Evolutionary conservation across 768 basidiomycete species (phyloP).

Genomic region (Lepiota brunneoincarnata): DNA sequence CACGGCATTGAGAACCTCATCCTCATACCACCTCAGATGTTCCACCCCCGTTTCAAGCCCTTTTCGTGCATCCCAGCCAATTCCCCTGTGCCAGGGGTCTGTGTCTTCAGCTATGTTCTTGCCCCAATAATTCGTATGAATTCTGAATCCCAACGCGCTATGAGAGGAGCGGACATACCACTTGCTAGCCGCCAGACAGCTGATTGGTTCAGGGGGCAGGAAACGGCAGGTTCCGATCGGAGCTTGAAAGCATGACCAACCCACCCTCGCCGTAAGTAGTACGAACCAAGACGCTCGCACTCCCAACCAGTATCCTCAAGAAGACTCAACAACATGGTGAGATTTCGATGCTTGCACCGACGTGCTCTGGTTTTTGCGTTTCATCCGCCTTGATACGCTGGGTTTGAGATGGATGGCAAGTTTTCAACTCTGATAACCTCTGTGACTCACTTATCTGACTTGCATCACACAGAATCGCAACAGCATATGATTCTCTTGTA

Average conservation of each 20-base stretch:
- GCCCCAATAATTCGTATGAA: no score
- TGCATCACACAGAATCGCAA: slow-evolving; percentile 20
- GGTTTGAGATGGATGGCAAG: slow-evolving; percentile 53
- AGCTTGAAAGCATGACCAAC: neutral
- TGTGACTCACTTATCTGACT: slow-evolving; percentile 1
- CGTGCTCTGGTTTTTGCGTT: slow-evolving; percentile 38
- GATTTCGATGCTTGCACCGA: slow-evolving; percentile 26
- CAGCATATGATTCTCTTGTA: slow-evolving; percentile 15
- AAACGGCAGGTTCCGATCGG: neutral
- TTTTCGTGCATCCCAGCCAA: no score
- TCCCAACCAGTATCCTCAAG: slow-evolving; percentile 34
- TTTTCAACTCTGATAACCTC: slow-evolving; percentile 33
- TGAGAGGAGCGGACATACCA: neutral
- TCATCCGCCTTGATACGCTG: slow-evolving; percentile 27
- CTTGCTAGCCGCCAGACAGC: no score
- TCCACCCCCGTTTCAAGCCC: no score
- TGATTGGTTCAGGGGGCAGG: neutral
- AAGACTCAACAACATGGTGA: slow-evolving; percentile 51
- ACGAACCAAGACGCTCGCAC: neutral
- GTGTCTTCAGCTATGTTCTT: no score
- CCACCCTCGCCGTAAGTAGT: neutral
- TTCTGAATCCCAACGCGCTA: no score
- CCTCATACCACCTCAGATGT: no score
- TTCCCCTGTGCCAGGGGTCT: no score
- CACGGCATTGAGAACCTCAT: no score